Percentiles rank a stretch among this genome's conserved stretches.
Conservation (phyloP, 805 yeast genomes). For the Peterozyma toletana region DNA sequence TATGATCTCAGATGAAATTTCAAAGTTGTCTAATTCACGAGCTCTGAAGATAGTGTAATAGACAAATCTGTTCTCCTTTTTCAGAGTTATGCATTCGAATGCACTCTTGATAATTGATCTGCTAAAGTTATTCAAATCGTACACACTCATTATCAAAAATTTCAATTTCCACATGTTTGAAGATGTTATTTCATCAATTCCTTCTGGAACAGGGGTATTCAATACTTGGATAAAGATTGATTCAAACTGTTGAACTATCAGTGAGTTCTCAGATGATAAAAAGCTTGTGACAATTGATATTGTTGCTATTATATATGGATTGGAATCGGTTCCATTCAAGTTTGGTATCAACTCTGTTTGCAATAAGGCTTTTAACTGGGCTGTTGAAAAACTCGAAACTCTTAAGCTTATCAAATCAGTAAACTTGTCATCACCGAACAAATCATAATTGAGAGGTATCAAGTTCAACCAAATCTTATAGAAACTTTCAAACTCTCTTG, state of each 20-base stretch:
- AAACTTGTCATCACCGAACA: constrained; percentile 20
- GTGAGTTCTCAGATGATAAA: constrained; percentile 20
- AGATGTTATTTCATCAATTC: too few species aligned
- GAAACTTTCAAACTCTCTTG: constrained; percentile 51
- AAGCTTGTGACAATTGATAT: constrained; percentile 34
- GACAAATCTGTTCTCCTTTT: constrained; percentile 12
- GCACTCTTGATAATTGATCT: constrained; percentile 3
- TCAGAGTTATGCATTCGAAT: constrained; percentile 1
- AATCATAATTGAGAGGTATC: constrained; percentile 9
- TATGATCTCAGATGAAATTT: constrained; percentile 12
- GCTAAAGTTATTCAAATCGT: constrained; percentile 11
- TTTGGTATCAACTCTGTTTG: constrained; percentile 4
- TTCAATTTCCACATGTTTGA: constrained; percentile 33
- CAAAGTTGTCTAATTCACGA: constrained; percentile 33
- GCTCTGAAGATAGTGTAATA: constrained; percentile 40
- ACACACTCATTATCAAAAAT: constrained; percentile 40
- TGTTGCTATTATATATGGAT: constrained; percentile 9
- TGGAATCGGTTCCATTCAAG: background rate
- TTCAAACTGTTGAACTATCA: constrained; percentile 16
- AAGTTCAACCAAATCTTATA: constrained; percentile 34
- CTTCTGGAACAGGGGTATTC: too few species aligned
- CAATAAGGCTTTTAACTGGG: constrained; percentile 29
- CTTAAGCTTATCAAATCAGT: constrained; percentile 29
- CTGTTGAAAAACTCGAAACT: constrained; percentile 37
- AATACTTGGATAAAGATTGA: constrained; percentile 14